These are phyloP conservation scores for Diplocarpon mali DNA, from an alignment of 2,329 filamentous ascomycete species.

Conservation along the genomic window DNA sequence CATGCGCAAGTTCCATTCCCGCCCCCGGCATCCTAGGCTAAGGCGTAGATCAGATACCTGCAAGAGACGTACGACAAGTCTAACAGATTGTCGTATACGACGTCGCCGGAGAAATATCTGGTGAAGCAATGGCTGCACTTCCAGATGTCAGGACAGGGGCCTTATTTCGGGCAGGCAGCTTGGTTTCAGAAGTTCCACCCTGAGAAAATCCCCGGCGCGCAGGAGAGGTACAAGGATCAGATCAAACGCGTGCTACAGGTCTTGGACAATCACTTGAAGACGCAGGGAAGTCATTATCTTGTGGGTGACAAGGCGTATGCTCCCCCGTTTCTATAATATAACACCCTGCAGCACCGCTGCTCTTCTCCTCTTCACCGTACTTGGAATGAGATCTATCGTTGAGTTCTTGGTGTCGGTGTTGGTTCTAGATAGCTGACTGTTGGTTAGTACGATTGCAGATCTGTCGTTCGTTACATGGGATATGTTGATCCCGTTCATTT, in stretches of 20 bases:
- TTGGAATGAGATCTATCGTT: too few species aligned
- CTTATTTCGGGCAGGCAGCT: too few species aligned
- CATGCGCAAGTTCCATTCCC: background rate
- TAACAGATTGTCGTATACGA: conserved; percentile 27
- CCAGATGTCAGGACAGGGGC: conserved; percentile 21
- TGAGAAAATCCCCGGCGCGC: conserved; percentile 26
- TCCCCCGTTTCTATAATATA: too few species aligned
- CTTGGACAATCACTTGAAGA: conserved; percentile 29
- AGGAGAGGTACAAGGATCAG: conserved; percentile 35
- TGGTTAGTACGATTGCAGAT: conserved; percentile 32
- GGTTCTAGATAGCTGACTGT: conserved; percentile 13
- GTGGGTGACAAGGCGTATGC: too few species aligned
- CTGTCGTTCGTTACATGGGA: conserved; percentile 15
- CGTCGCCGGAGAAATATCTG: conserved; percentile 24
- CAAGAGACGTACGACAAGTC: conserved; percentile 31
- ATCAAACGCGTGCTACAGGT: conserved; percentile 28
- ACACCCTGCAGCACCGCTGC: too few species aligned
- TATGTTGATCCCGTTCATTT: conserved; percentile 7
- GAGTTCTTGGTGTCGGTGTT: conserved; percentile 9
- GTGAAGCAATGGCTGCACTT: conserved; percentile 31
- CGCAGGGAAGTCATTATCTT: background rate
- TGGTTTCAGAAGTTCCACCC: conserved; percentile 23
- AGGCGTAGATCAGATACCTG: background rate
- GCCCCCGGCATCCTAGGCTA: background rate
- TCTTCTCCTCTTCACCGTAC: too few species aligned